These are phyloP conservation scores for Strobilomyces confusus DNA, from an alignment of 768 basidiomycete species.

Conservation along the genomic window DNA sequence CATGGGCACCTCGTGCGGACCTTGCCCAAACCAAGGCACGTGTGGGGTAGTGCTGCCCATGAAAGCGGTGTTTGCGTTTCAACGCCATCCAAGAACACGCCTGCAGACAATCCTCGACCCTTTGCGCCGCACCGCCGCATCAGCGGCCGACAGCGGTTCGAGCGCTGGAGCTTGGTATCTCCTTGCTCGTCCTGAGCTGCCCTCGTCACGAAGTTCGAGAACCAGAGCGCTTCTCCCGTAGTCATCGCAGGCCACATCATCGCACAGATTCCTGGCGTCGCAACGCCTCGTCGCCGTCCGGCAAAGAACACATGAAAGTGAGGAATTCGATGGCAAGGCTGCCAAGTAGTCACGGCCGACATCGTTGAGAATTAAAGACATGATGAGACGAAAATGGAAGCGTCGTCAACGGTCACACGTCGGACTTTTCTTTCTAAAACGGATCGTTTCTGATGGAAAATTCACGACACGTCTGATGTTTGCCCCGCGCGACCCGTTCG, in stretches of 20 bases:
- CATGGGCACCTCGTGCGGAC: slow-evolving; percentile 3
- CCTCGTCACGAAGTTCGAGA: slow-evolving; percentile 21
- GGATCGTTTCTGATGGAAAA: slow-evolving; percentile 12
- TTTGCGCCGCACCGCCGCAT: slow-evolving; percentile 29
- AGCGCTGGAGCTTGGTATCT: slow-evolving; percentile 32
- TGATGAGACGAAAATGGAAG: background rate
- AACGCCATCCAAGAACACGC: slow-evolving; percentile 16
- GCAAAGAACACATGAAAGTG: slow-evolving; percentile 23
- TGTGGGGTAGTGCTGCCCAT: background rate
- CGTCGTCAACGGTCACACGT: slow-evolving; percentile 26
- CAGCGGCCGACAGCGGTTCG: slow-evolving; percentile 20
- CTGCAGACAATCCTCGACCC: slow-evolving; percentile 26
- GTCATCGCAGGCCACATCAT: background rate
- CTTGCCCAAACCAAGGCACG: background rate
- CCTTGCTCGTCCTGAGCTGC: slow-evolving; percentile 30
- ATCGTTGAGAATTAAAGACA: background rate
- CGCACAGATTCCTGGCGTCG: background rate
- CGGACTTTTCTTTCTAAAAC: slow-evolving; percentile 33
- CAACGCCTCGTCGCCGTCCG: slow-evolving; percentile 13
- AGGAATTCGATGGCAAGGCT: slow-evolving; percentile 35
- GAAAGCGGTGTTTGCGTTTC: background rate
- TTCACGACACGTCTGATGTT: slow-evolving; percentile 30
- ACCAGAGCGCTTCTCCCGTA: background rate
- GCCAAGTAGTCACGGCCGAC: background rate
- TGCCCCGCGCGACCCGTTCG: slow-evolving; percentile 28